Conservation (phyloP, 345 rosid genomes). For the Corchorus capsularis region DNA sequence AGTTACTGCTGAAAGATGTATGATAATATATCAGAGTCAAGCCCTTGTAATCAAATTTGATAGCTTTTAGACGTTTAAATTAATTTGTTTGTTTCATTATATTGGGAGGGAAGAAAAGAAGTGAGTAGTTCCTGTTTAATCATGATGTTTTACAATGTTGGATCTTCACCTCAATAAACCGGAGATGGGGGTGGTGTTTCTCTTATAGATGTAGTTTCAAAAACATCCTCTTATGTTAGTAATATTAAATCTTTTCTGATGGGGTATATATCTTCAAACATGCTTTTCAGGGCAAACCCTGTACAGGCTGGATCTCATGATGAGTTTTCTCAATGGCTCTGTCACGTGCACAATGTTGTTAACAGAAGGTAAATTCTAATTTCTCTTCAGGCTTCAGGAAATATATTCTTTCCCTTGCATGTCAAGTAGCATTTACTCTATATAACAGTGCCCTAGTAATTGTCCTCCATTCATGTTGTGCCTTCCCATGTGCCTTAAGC, state of each 20-base stretch:
- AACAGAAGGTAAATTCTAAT: constrained; percentile 68
- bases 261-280: constrained; percentile 8
- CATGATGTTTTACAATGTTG: constrained; percentile 1
- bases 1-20: not conserved
- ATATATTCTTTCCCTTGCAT: not conserved
- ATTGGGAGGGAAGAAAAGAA: not conserved
- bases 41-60: not conserved
- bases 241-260: not conserved
- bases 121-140: not conserved
- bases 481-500: constrained; percentile 1
- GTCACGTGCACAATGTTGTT: constrained; percentile 86
- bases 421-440: not conserved
- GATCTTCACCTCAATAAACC: not conserved
- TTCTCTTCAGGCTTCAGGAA: not conserved
- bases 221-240: not conserved
- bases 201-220: not conserved
- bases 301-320: constrained; percentile 76
- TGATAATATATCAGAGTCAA: not conserved
- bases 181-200: too few species aligned
- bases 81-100: not conserved
- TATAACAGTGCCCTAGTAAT: not conserved
- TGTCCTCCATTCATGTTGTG: not conserved
- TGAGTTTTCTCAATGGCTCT: constrained; percentile 90
- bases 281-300: constrained; percentile 69
- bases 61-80: not conserved